Evolutionary conservation across 2,329 filamentous ascomycete genomes (phyloP).

Genomic region (Berkeleyomyces rouxiae): DNA sequence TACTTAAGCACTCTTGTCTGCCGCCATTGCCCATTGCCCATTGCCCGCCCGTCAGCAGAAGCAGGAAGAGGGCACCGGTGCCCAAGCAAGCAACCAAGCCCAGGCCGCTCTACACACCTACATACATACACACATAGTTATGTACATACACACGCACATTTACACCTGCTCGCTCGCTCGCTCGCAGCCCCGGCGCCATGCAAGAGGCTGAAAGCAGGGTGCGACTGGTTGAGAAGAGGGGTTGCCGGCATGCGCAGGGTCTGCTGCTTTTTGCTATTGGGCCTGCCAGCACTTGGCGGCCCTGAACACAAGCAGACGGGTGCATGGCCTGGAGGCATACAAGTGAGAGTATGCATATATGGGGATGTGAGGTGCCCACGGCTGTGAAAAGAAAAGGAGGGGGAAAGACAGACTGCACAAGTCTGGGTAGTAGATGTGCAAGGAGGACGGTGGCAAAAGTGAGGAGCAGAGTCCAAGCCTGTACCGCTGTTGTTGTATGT

Average conservation of each 20-base stretch:
- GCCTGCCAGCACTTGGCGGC: too few relatives aligned
- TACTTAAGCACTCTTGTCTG: too few relatives aligned
- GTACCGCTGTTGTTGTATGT: background rate
- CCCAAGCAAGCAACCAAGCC: background rate
- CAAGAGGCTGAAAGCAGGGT: conserved; percentile 10
- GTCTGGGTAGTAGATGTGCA: too few relatives aligned
- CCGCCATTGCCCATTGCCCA: too few relatives aligned
- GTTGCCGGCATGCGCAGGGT: background rate
- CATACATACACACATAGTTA: background rate
- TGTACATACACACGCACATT: background rate
- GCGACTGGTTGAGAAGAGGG: conserved; percentile 7
- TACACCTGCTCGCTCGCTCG: background rate
- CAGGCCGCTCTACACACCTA: background rate
- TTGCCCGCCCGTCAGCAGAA: too few relatives aligned
- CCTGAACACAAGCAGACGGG: background rate
- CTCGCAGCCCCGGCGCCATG: background rate
- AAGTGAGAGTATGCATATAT: too few relatives aligned
- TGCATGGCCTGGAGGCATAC: background rate
- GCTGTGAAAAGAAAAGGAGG: too few relatives aligned
- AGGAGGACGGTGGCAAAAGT: too few relatives aligned
- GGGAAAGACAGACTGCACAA: too few relatives aligned
- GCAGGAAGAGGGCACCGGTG: too few relatives aligned
- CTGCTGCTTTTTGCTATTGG: background rate
- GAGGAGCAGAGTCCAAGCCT: too few relatives aligned
- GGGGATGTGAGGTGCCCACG: too few relatives aligned